These are phyloP conservation scores for Wickerhamomyces pijperi DNA, from an alignment of 805 yeast genomes.

Conservation along the genomic window DNA sequence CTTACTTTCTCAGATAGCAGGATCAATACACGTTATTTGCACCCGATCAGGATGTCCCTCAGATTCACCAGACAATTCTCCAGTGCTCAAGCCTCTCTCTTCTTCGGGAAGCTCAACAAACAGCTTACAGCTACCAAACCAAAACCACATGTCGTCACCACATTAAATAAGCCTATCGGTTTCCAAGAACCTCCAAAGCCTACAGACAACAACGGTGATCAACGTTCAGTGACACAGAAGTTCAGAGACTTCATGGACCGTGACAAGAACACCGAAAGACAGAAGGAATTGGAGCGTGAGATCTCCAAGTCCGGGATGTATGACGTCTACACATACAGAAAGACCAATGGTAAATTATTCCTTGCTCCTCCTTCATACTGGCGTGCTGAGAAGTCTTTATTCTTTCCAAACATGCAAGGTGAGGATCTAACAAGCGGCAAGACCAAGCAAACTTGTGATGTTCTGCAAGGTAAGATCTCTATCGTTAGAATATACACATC, in stretches of 20 bases:
- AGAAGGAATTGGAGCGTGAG: slow-evolving; percentile 48
- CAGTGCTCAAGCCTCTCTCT: slow-evolving; percentile 2
- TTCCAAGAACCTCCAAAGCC: slow-evolving; percentile 24
- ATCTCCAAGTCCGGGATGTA: slow-evolving; percentile 59
- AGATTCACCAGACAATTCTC: slow-evolving; percentile 6
- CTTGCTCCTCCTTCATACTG: slow-evolving; percentile 74
- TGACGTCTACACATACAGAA: slow-evolving; percentile 51
- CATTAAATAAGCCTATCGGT: slow-evolving; percentile 38
- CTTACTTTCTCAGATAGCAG: no score
- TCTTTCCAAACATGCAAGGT: slow-evolving; percentile 72
- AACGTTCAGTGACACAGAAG: slow-evolving; percentile 23
- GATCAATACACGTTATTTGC: no score
- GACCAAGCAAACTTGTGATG: slow-evolving; percentile 21
- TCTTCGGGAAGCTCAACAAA: slow-evolving; percentile 22
- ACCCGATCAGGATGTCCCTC: neutral
- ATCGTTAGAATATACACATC: slow-evolving; percentile 58
- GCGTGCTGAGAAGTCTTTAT: slow-evolving; percentile 58
- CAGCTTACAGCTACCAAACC: slow-evolving; percentile 27
- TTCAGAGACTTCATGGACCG: slow-evolving; percentile 37
- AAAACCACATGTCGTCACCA: slow-evolving; percentile 22
- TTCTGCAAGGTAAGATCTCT: slow-evolving; percentile 41
- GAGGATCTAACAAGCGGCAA: slow-evolving; percentile 31
- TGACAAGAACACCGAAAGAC: slow-evolving; percentile 34
- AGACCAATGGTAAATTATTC: slow-evolving; percentile 79
- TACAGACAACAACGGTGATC: slow-evolving; percentile 30